Percentiles rank a stretch among this genome's conserved stretches.
These are phyloP conservation scores for Neurospora sp. DNA, from an alignment of 495 filamentous ascomycete species.

Conservation along the genomic window DNA sequence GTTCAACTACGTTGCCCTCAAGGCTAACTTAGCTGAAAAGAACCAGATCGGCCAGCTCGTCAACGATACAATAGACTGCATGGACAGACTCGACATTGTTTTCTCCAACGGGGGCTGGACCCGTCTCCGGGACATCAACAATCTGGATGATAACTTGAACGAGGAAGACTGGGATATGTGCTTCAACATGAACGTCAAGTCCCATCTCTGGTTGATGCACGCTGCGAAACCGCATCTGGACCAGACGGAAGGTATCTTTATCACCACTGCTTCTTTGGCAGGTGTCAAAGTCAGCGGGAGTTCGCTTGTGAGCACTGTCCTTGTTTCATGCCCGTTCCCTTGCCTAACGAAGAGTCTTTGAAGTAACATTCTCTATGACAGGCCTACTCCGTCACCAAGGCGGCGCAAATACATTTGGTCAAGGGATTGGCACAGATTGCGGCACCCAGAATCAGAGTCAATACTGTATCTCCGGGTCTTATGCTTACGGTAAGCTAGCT, in stretches of 20 bases:
- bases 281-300: constrained; percentile 43
- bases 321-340: too few species aligned
- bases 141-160: constrained; percentile 43
- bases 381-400: constrained; percentile 45
- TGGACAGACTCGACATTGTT: constrained; percentile 44
- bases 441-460: constrained; percentile 43
- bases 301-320: constrained; percentile 27
- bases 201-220: constrained; percentile 45
- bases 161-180: constrained; percentile 50
- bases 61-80: constrained; percentile 26
- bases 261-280: constrained; percentile 43
- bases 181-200: constrained; percentile 51
- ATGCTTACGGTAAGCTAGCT: constrained; percentile 33
- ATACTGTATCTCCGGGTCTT: constrained; percentile 43
- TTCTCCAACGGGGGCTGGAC: constrained; percentile 53
- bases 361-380: constrained; percentile 3
- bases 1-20: constrained; percentile 28
- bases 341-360: too few species aligned
- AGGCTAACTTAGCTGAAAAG: constrained; percentile 40
- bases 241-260: constrained; percentile 40
- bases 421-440: constrained; percentile 42
- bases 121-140: constrained; percentile 34
- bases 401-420: constrained; percentile 46
- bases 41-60: constrained; percentile 35
- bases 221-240: constrained; percentile 38